phyloP scores from a whole-genome alignment of 169 alveolate species.

The Eimeria praecox region DNA sequence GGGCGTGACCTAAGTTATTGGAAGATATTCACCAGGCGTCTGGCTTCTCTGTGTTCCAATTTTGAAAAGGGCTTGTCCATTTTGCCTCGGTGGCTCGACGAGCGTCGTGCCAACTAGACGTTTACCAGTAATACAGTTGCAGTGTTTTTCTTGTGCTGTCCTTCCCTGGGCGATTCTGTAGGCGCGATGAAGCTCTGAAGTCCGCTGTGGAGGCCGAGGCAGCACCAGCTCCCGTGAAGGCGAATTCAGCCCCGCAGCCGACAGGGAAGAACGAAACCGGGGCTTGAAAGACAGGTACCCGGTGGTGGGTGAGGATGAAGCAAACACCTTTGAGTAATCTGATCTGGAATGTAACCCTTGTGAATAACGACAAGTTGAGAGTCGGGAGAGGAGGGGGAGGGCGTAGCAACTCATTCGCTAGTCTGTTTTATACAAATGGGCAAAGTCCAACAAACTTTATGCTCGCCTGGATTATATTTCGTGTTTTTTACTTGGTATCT shows the following conservation, averaged over 20 bases:
- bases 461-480: background rate
- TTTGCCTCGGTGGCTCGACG: background rate
- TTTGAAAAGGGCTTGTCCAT: background rate
- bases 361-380: background rate
- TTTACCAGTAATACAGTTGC: background rate
- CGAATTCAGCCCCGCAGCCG: background rate
- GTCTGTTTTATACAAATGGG: background rate
- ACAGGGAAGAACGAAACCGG: background rate
- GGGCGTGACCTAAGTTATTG: background rate
- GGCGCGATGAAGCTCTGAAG: slow-evolving; percentile 75
- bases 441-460: background rate
- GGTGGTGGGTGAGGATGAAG: background rate
- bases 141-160: background rate
- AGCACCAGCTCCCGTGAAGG: background rate
- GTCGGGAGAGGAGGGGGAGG: background rate
- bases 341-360: background rate
- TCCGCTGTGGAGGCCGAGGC: slow-evolving; percentile 41
- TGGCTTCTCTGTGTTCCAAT: background rate
- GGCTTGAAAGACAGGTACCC: background rate
- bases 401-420: background rate
- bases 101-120: background rate
- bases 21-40: background rate
- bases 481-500: background rate
- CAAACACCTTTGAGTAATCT: background rate
- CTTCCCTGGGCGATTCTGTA: background rate